Evolutionary conservation across 2,329 filamentous ascomycete genomes (phyloP), one percentile per base, ranked within the genome.

Genomic region (Arthroderma sp.): DNA sequence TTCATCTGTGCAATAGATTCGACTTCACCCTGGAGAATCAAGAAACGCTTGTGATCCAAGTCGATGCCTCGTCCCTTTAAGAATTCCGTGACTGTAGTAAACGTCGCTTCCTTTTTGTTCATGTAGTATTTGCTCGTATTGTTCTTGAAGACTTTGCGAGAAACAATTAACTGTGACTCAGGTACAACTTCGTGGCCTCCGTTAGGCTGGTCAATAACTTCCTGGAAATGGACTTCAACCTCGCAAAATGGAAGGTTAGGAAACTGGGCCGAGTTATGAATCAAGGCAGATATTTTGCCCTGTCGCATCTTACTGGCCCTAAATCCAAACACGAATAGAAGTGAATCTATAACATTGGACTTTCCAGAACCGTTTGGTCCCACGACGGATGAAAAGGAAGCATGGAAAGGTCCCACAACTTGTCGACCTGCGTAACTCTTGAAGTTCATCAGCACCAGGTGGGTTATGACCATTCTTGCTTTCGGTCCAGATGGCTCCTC

Each of bases 1-100:
- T 98, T 98, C 91, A 98, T 98, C 65, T 96, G 91, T 5, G 91
- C 89, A 59, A 98, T 98, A 0, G 89, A 95, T 63, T 98, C 91
- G 48, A 98, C 91, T 62, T 98, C 91, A 58, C 91, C 91, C 64
- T 98, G 91, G 7, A 98, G 70, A 58, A 98, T 98, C 44, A 98
- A 69, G 67, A 98, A 98, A 48, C 91, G 85, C 68, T 98, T 98
- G 68, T 98, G 91, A 58, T 98, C 91, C 22, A 98, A 73, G 66
- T 98, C 91, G 10, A 98, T 85, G 1, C 91, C 93, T 27, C 85
- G 80, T 22, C 87, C 86, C 46, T 83, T 83, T 6, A 98, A 75
- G 9, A 98, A 71, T 0, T 82, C 86, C 0, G 88, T 95, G 29
- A 98, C 91, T 0, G 80, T 76, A 0, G 88, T 96, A 61, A 95